Evolutionary conservation across 2,329 filamentous ascomycete species (phyloP).

Genomic region (Sclerotinia subarctica): DNA sequence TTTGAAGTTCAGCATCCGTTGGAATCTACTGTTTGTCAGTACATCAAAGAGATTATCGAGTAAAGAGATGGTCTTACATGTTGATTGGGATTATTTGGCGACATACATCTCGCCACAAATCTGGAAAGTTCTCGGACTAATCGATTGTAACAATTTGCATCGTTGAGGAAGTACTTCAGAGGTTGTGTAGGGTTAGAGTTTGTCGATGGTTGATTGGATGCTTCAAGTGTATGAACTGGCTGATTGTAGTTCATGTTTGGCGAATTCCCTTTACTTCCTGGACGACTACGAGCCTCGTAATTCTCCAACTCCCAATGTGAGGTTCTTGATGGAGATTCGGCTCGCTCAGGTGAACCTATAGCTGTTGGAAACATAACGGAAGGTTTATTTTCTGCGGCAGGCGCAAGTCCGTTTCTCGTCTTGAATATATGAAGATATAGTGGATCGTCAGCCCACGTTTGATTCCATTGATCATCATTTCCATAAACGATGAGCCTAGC

Average conservation of each 20-base stretch:
- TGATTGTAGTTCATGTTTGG: constrained; percentile 7
- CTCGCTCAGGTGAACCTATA: background rate
- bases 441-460: constrained; percentile 57
- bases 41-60: background rate
- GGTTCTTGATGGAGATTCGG: constrained; percentile 23
- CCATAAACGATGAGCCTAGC: constrained; percentile 62
- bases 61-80: constrained; percentile 40
- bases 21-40: constrained; percentile 39
- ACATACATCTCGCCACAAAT: constrained; percentile 53
- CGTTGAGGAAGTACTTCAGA: constrained; percentile 50
- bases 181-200: constrained; percentile 34
- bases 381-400: constrained; percentile 25
- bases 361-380: constrained; percentile 22
- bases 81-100: constrained; percentile 56
- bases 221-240: constrained; percentile 7
- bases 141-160: constrained; percentile 58
- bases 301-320: constrained; percentile 36
- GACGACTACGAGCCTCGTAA: constrained; percentile 23
- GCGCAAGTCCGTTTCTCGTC: constrained; percentile 32
- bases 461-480: constrained; percentile 61
- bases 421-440: constrained; percentile 54
- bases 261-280: background rate
- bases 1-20: constrained; percentile 59
- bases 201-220: constrained; percentile 34
- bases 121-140: constrained; percentile 52